phyloP scores from a whole-genome alignment of 768 basidiomycete species.

The Boletus reticulatus region DNA sequence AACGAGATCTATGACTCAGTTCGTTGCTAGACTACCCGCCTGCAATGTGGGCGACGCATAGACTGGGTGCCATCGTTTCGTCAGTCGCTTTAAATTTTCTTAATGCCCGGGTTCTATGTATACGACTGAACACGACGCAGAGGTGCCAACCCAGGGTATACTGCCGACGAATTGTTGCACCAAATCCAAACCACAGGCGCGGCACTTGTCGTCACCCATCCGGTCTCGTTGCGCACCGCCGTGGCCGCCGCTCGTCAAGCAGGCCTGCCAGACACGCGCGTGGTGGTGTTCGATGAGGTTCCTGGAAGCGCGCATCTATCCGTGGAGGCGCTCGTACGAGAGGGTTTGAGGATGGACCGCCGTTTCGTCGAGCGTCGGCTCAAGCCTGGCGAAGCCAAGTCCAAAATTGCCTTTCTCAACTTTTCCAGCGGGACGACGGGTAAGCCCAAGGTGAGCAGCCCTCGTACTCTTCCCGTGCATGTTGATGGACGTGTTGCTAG shows the following conservation, averaged over 20 bases:
- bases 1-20: neutral
- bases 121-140: conserved; percentile 11
- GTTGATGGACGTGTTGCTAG: conserved; percentile 28
- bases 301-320: conserved; percentile 22
- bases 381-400: conserved; percentile 55
- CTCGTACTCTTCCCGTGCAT: neutral
- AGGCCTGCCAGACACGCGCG: conserved; percentile 29
- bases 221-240: conserved; percentile 26
- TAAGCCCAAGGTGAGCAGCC: conserved; percentile 30
- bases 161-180: conserved; percentile 29
- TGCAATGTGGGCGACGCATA: conserved; percentile 59
- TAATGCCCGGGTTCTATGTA: neutral
- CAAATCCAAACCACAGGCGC: conserved; percentile 31
- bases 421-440: conserved; percentile 81
- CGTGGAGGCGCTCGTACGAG: conserved; percentile 51
- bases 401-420: conserved; percentile 61
- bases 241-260: conserved; percentile 29
- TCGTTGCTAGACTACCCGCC: conserved; percentile 49
- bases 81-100: conserved; percentile 33
- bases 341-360: conserved; percentile 31
- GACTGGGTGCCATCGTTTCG: conserved; percentile 58
- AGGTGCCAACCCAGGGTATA: conserved; percentile 37
- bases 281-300: conserved; percentile 26
- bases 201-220: conserved; percentile 31
- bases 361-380: conserved; percentile 48